Evolutionary conservation across 2,329 filamentous ascomycete species (phyloP).

Genomic region (Huntiella savannae): DNA sequence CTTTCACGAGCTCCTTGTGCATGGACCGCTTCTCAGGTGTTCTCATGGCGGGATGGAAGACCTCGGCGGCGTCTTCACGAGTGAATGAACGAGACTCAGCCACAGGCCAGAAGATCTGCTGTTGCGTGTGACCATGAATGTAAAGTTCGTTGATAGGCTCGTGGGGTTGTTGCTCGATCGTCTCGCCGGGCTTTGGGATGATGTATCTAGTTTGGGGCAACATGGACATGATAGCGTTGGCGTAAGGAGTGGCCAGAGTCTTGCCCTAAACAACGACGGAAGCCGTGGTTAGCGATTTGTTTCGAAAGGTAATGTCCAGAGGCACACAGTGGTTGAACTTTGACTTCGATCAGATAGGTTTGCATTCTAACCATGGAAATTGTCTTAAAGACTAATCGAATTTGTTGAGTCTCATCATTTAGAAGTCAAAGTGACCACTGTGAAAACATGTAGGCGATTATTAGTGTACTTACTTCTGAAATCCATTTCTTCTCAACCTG

Average conservation of each 20-base stretch:
- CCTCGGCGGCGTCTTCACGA: conserved; percentile 44
- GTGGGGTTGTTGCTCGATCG: conserved; percentile 20
- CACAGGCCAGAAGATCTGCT: conserved; percentile 46
- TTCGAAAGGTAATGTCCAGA: background rate
- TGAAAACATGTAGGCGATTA: background rate
- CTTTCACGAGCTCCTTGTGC: conserved; percentile 39
- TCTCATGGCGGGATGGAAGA: conserved; percentile 40
- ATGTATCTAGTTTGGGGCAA: conserved; percentile 47
- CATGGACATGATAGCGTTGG: conserved; percentile 59
- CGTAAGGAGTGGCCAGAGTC: conserved; percentile 56
- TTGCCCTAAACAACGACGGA: conserved; percentile 40
- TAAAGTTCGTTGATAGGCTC: conserved; percentile 47
- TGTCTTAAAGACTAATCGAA: conserved; percentile 99
- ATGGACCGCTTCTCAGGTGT: conserved; percentile 42
- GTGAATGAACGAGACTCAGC: conserved; percentile 45
- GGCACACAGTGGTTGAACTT: conserved; percentile 7
- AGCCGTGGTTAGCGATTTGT: background rate
- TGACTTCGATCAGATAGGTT: conserved; percentile 45
- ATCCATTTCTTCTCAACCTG: conserved; percentile 67
- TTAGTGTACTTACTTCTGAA: conserved; percentile 42
- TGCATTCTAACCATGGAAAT: conserved; percentile 68
- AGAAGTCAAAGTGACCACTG: conserved; percentile 8
- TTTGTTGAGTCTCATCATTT: conserved; percentile 44
- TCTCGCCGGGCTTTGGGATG: background rate
- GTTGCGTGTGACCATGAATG: conserved; percentile 40